Percentiles rank a stretch among this genome's conserved stretches.
phyloP scores from a whole-genome alignment of 306 rosid species.

The Dalbergia oliveri region DNA sequence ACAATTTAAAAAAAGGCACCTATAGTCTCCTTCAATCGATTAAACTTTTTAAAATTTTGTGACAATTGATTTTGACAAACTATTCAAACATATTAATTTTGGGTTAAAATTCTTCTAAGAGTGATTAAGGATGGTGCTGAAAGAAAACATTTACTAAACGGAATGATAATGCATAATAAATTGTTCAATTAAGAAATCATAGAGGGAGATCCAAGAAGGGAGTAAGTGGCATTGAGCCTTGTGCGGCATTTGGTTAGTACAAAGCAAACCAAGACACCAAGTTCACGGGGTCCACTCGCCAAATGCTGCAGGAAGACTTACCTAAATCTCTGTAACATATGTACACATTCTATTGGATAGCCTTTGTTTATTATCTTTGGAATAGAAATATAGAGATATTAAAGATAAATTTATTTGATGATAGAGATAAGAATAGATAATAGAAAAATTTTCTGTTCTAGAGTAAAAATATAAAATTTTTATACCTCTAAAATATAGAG shows the following conservation, averaged over 20 bases:
- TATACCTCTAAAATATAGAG: too few relatives aligned
- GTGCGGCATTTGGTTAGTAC: conserved; percentile 41
- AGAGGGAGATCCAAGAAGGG: conserved; percentile 42
- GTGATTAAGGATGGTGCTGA: background rate
- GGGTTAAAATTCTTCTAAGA: background rate
- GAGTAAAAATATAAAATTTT: too few relatives aligned
- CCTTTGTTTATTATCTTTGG: too few relatives aligned
- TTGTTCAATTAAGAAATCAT: background rate
- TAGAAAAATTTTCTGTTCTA: too few relatives aligned
- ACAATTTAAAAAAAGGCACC: too few relatives aligned
- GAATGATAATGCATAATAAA: background rate
- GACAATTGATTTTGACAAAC: background rate
- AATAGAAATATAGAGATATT: too few relatives aligned
- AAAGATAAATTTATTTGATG: too few relatives aligned
- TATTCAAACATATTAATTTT: background rate
- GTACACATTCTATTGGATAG: conserved; percentile 36
- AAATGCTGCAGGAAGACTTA: conserved; percentile 34
- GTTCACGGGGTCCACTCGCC: conserved; percentile 41
- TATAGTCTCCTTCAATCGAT: too few relatives aligned
- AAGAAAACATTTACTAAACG: background rate
- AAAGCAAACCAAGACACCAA: conserved; percentile 47
- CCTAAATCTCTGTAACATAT: background rate
- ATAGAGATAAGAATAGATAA: too few relatives aligned
- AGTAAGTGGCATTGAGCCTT: conserved; percentile 53
- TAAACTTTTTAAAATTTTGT: background rate